Base-by-base conservation (phyloP, 495 filamentous ascomycete genomes). In the Penicillium pancosmium region DNA sequence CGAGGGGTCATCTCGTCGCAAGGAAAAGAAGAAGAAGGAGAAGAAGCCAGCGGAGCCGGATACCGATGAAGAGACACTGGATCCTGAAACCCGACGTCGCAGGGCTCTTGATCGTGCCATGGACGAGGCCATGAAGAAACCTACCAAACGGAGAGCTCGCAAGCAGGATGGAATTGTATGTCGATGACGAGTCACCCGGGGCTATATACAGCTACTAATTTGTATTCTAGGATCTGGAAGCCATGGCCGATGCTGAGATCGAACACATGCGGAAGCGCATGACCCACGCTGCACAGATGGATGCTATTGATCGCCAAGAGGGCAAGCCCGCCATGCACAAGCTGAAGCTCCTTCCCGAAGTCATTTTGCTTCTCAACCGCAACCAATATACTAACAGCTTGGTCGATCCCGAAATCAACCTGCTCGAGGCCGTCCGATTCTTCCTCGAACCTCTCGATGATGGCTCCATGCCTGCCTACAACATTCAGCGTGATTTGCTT, bases 361-460 rank as follows among this genome's bases (percentile, higher is more conserved):
- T 99, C 6, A 87, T 92, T 23, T 84, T 84, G 46, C 79, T 97
- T 7, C 82, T 99, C 38, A 96, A 91, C 71, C 91, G 92, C 60
- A 93, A 92, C 67, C 77, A 81, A 54, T 91, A 88, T 46, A 82
- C 93, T 35, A 90, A 91, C 74, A 82, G 86, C 60, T 86, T 97
- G 56, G 87, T 97, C 57, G 95, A 99, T 61, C 92, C 93, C 0
- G 93, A 97, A 64, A 94, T 88, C 68, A 97, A 97, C 76, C 86
- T 99, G 61, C 81, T 99, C 33, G 91, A 95, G 72, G 90, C 91
- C 3, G 91, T 99, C 63, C 90, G 90, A 65, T 96, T 93, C 83
- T 98, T 98, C 85, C 87, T 99, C 12, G 95, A 99, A 69, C 95
- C 95, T 4, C 84, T 97, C 43, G 89, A 91, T 57, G 92, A 97